These are phyloP conservation scores for Lagerstroemia speciosa DNA, from an alignment of 345 rosid species.

Conservation along the genomic window DNA sequence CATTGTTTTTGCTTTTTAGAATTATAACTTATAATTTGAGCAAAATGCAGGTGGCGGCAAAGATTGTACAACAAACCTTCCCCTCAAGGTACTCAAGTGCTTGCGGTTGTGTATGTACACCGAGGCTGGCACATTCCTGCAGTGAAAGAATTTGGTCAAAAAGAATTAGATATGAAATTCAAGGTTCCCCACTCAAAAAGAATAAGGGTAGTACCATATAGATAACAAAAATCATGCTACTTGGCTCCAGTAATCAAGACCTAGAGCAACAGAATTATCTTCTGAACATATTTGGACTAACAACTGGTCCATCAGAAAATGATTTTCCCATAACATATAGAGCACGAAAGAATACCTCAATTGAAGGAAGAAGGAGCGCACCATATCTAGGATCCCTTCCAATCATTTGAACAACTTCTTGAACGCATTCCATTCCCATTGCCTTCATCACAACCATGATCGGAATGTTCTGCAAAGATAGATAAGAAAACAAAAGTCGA, in stretches of 20 bases:
- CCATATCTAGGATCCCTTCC: conserved; percentile 91
- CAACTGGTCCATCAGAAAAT: not conserved
- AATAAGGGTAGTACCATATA: not conserved
- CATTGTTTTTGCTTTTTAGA: not conserved
- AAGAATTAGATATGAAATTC: conserved; percentile 4
- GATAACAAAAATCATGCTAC: not conserved
- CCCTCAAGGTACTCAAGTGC: conserved; percentile 74
- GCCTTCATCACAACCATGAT: conserved; percentile 83
- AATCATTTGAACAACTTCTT: conserved; percentile 90
- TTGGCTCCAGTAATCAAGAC: not conserved
- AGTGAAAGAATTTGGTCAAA: conserved; percentile 14
- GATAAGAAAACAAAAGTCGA: not conserved
- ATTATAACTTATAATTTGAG: not conserved
- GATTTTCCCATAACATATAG: not conserved
- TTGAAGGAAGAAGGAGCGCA: conserved; percentile 66
- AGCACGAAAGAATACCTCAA: conserved; percentile 53
- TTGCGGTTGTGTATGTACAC: conserved; percentile 46
- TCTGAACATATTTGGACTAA: not conserved
- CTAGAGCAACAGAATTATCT: not conserved
- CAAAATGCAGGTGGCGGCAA: not conserved
- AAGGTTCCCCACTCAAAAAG: not conserved
- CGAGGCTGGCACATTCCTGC: conserved; percentile 74
- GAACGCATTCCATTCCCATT: conserved; percentile 97
- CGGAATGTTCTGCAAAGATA: conserved; percentile 45
- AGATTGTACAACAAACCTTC: conserved; percentile 32